These are phyloP conservation scores for Penicillium verrucosum DNA, from an alignment of 2,329 filamentous ascomycete genomes.

Conservation along the genomic window DNA sequence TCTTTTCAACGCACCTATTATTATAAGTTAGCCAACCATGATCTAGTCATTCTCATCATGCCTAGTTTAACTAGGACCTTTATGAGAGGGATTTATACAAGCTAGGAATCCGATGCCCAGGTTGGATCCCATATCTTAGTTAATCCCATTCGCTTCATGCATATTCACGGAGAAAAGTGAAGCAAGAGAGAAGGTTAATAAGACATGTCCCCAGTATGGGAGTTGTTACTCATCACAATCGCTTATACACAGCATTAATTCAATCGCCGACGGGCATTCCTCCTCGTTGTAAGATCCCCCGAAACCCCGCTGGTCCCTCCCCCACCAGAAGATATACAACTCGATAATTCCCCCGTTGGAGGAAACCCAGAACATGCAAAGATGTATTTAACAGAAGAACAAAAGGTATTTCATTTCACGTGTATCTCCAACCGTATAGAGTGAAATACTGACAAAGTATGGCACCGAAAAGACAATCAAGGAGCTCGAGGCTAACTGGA, in stretches of 20 bases:
- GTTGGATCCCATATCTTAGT: too few species aligned
- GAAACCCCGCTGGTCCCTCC: background rate
- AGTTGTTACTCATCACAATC: fast-evolving
- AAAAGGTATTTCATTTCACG: background rate
- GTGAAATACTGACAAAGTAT: background rate
- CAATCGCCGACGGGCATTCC: background rate
- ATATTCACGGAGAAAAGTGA: too few species aligned
- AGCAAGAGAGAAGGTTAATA: background rate
- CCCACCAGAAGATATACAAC: background rate
- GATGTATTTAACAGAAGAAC: background rate
- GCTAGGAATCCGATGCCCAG: too few species aligned
- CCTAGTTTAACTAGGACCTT: too few species aligned
- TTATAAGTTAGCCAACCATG: too few species aligned
- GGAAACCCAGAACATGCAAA: background rate
- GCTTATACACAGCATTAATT: background rate
- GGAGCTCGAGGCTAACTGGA: background rate
- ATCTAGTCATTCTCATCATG: too few species aligned
- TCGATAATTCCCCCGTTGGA: too few species aligned
- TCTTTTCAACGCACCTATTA: too few species aligned
- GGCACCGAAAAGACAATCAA: background rate
- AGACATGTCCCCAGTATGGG: background rate
- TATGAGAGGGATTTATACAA: too few species aligned
- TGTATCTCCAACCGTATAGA: background rate
- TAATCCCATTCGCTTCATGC: too few species aligned
- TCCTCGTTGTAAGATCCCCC: background rate